Percentiles rank a stretch among this genome's conserved stretches.
These are phyloP conservation scores for Pythium scleroteichum DNA, from an alignment of 352 stramenopile species.

Conservation along the genomic window DNA sequence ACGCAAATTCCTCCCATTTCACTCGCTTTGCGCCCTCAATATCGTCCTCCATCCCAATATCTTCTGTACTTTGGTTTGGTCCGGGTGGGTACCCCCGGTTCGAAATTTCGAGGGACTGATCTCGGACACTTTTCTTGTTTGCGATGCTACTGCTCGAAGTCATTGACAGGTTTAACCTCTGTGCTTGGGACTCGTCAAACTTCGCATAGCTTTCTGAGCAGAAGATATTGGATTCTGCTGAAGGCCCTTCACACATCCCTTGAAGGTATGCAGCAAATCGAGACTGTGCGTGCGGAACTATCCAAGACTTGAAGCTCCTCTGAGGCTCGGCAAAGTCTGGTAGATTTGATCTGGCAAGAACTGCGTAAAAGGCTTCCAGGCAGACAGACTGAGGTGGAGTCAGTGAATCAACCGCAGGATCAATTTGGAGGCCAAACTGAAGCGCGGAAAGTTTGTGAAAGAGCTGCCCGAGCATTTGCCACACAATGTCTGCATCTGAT, in stretches of 20 bases:
- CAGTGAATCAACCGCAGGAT: constrained; percentile 12
- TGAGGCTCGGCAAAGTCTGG: constrained; percentile 16
- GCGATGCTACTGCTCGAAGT: background rate
- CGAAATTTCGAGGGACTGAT: background rate
- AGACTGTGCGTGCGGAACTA: constrained; percentile 23
- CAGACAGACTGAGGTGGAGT: constrained; percentile 34
- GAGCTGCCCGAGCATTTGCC: constrained; percentile 35
- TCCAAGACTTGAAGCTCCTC: constrained; percentile 15
- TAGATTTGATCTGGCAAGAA: constrained; percentile 54
- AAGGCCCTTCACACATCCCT: constrained; percentile 15
- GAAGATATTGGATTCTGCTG: background rate
- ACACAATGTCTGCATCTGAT: constrained; percentile 43
- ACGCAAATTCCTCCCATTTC: constrained; percentile 26
- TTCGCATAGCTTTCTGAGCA: background rate
- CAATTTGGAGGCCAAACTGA: constrained; percentile 23
- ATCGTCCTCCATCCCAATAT: constrained; percentile 21
- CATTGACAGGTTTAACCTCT: background rate
- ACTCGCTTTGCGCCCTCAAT: constrained; percentile 23
- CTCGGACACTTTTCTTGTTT: constrained; percentile 6
- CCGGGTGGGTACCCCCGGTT: background rate
- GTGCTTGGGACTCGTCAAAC: background rate
- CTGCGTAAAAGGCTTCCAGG: constrained; percentile 45
- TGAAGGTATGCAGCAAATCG: constrained; percentile 16
- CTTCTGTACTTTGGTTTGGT: background rate
- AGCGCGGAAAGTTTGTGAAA: constrained; percentile 44